These are phyloP conservation scores for Corylus avellana DNA, from an alignment of 306 rosid genomes.

Conservation along the genomic window DNA sequence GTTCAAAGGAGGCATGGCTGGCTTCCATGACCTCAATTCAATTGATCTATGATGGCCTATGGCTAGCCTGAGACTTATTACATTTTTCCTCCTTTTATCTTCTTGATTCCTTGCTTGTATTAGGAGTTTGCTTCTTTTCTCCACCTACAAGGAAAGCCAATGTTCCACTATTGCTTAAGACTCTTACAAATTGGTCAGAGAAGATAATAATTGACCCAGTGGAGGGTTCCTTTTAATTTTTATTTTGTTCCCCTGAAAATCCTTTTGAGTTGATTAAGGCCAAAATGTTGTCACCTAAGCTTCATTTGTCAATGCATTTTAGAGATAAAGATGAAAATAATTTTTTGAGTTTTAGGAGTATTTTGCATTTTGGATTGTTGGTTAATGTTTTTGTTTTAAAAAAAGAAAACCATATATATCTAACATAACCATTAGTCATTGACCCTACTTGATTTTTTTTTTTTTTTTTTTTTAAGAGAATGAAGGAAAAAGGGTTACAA, in stretches of 20 bases:
- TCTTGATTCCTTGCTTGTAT: constrained; percentile 35
- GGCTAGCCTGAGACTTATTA: background rate
- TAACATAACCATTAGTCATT: too few relatives aligned
- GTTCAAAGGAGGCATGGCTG: constrained; percentile 16
- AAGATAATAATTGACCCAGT: background rate
- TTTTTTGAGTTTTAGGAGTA: too few relatives aligned
- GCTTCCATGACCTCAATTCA: background rate
- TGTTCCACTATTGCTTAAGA: background rate
- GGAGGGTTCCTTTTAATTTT: too few relatives aligned
- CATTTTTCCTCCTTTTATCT: background rate
- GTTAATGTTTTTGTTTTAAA: too few relatives aligned
- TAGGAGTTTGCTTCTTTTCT: constrained; percentile 17
- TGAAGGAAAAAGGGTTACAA: too few relatives aligned
- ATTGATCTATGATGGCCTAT: background rate
- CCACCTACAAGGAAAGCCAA: constrained; percentile 8
- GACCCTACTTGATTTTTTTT: too few relatives aligned
- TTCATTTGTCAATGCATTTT: too few relatives aligned
- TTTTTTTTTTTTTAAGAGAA: too few relatives aligned
- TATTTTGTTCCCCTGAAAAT: background rate
- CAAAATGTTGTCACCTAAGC: background rate
- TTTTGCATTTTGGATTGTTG: too few relatives aligned
- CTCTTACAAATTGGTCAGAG: too few relatives aligned
- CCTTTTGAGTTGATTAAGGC: background rate
- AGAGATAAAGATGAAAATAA: too few relatives aligned
- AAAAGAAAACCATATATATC: too few relatives aligned